These are phyloP conservation scores for Rhizophagus sp. DNA, from an alignment of 192 early-diverging fungal genomes.

Conservation along the genomic window DNA sequence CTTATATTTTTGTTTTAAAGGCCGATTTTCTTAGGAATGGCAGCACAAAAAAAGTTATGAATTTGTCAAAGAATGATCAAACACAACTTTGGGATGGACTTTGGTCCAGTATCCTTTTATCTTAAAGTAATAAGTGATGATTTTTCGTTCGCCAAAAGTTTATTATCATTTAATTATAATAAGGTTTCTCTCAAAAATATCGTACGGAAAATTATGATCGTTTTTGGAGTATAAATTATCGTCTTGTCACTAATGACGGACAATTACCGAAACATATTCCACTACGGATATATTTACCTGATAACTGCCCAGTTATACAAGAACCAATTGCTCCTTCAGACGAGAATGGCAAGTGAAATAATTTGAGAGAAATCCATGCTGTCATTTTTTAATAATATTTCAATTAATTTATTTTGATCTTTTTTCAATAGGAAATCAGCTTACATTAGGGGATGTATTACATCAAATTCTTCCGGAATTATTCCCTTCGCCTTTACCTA, in stretches of 20 bases:
- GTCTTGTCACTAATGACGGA: slow-evolving; percentile 48
- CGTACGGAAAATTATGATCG: slow-evolving; percentile 49
- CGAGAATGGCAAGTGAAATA: slow-evolving; percentile 37
- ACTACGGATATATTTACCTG: slow-evolving; percentile 59
- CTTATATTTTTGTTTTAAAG: slow-evolving; percentile 36
- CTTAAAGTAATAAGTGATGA: neutral
- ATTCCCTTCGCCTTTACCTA: slow-evolving; percentile 38
- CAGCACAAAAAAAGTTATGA: slow-evolving; percentile 84
- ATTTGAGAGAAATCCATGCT: neutral
- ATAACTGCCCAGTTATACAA: slow-evolving; percentile 61
- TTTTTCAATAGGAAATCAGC: slow-evolving; percentile 34
- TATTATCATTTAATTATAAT: neutral
- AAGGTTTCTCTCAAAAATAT: slow-evolving; percentile 26
- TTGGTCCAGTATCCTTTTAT: slow-evolving; percentile 48
- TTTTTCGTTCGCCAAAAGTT: neutral
- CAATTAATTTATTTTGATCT: neutral
- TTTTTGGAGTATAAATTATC: slow-evolving; percentile 68
- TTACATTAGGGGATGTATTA: slow-evolving; percentile 50
- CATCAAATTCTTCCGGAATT: slow-evolving; percentile 49
- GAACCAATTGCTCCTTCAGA: slow-evolving; percentile 55
- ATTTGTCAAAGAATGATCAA: slow-evolving; percentile 80
- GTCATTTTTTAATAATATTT: slow-evolving; percentile 5
- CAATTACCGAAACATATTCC: slow-evolving; percentile 55
- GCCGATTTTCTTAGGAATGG: slow-evolving; percentile 84
- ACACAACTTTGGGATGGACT: slow-evolving; percentile 78